These are phyloP conservation scores for Larix sibirica DNA, from an alignment of 83 land plant genomes.

Conservation along the genomic window DNA sequence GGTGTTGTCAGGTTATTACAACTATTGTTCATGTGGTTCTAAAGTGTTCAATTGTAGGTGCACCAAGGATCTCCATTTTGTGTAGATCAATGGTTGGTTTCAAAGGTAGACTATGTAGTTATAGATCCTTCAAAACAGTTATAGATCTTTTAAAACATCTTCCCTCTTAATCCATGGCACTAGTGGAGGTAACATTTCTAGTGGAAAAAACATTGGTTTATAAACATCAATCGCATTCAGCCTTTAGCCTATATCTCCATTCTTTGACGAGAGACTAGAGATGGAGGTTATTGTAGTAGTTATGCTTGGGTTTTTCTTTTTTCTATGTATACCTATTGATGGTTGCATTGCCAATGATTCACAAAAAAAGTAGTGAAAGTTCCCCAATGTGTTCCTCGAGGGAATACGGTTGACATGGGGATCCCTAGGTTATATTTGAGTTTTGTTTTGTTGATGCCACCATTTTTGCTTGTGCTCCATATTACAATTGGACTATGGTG, in stretches of 20 bases:
- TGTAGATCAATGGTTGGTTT: not conserved
- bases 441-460: no score
- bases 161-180: not conserved
- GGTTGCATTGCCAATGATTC: constrained; percentile 32
- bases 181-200: not conserved
- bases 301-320: constrained; percentile 40
- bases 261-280: constrained; percentile 75
- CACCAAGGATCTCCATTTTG: not conserved
- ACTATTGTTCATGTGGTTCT: not conserved
- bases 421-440: constrained; percentile 57
- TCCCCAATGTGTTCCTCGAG: constrained; percentile 73
- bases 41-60: not conserved
- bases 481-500: no score
- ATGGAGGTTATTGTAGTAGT: constrained; percentile 86
- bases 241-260: constrained; percentile 72
- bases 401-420: constrained; percentile 95
- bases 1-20: not conserved
- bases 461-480: no score
- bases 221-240: constrained; percentile 28
- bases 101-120: not conserved
- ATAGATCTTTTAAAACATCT: not conserved
- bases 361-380: constrained; percentile 9
- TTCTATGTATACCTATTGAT: constrained; percentile 57
- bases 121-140: not conserved
- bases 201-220: not conserved